Conservation (phyloP, 116 monocot species). For the Phalaenopsis hybrid region DNA sequence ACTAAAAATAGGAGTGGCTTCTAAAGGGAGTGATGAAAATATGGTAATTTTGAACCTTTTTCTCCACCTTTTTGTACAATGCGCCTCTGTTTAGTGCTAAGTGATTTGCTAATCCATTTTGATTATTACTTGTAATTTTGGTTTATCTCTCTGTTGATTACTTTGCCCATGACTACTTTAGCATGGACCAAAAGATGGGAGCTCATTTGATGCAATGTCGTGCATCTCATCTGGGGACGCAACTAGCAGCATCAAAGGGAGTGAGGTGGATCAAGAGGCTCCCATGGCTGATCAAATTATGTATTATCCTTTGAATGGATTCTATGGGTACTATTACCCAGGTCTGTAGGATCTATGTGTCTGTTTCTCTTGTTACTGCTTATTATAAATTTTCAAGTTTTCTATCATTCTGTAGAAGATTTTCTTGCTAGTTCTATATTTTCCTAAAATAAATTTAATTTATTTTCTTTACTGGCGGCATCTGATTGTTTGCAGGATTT, state of each 20-base stretch:
- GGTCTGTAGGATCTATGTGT: constrained; percentile 23
- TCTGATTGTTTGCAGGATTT: constrained; percentile 21
- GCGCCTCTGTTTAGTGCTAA: background rate
- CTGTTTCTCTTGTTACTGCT: background rate
- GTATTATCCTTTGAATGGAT: constrained; percentile 38
- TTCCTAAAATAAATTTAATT: too few relatives aligned
- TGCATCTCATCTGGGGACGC: constrained; percentile 68
- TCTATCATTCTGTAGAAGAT: too few relatives aligned
- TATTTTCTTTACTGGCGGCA: too few relatives aligned
- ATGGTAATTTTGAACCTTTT: constrained; percentile 22
- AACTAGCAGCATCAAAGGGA: constrained; percentile 44
- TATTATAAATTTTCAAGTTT: too few relatives aligned
- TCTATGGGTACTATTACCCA: constrained; percentile 79
- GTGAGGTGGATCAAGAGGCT: constrained; percentile 58
- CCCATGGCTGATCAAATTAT: constrained; percentile 32
- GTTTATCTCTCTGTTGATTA: background rate
- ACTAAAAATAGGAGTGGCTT: constrained; percentile 35
- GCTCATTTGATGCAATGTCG: constrained; percentile 57
- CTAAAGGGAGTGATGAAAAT: constrained; percentile 16
- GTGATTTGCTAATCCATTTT: background rate
- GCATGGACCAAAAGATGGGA: constrained; percentile 43
- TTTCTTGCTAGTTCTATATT: too few relatives aligned
- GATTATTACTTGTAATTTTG: background rate
- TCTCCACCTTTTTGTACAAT: background rate
- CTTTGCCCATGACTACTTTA: constrained; percentile 3